These are phyloP conservation scores for Chaetomium strumarium DNA, from an alignment of 2,329 filamentous ascomycete species.

Conservation along the genomic window DNA sequence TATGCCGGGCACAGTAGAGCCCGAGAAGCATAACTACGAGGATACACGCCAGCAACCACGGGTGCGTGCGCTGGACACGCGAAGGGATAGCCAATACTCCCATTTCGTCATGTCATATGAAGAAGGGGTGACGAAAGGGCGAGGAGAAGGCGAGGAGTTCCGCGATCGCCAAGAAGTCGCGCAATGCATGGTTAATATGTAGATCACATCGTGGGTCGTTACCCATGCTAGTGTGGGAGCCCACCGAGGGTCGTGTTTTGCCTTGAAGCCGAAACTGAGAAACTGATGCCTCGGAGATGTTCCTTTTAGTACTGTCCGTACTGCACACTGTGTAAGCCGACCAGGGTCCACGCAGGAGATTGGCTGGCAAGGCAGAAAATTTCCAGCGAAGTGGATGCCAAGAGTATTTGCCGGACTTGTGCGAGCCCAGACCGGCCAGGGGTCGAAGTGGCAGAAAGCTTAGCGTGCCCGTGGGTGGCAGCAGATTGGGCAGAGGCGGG, in stretches of 20 bases:
- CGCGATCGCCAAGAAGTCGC: neutral
- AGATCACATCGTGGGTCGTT: neutral
- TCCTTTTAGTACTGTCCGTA: neutral
- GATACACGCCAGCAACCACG: conserved; percentile 5
- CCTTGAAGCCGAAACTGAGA: neutral
- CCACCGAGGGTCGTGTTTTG: too few relatives aligned
- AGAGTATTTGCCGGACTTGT: neutral
- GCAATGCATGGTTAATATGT: neutral
- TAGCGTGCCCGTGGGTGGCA: neutral
- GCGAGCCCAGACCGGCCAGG: neutral
- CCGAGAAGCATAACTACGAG: conserved; percentile 21
- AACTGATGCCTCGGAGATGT: neutral
- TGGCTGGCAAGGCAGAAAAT: neutral
- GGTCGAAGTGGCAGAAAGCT: neutral
- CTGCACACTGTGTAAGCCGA: conserved; percentile 10
- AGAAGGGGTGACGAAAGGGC: neutral
- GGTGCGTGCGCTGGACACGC: conserved; percentile 13
- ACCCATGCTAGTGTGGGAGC: too few relatives aligned
- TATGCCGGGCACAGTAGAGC: conserved; percentile 8
- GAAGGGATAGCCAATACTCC: conserved; percentile 3
- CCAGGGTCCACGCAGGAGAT: neutral
- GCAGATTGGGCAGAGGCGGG: too few relatives aligned
- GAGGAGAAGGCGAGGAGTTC: neutral
- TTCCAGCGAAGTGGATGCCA: conserved; percentile 7
- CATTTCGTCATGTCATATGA: conserved; percentile 13